Percentiles rank a stretch among this genome's conserved stretches.
These are phyloP conservation scores for Rhizoclosmatium globosum DNA, from an alignment of 192 early-diverging fungal species.

Conservation along the genomic window DNA sequence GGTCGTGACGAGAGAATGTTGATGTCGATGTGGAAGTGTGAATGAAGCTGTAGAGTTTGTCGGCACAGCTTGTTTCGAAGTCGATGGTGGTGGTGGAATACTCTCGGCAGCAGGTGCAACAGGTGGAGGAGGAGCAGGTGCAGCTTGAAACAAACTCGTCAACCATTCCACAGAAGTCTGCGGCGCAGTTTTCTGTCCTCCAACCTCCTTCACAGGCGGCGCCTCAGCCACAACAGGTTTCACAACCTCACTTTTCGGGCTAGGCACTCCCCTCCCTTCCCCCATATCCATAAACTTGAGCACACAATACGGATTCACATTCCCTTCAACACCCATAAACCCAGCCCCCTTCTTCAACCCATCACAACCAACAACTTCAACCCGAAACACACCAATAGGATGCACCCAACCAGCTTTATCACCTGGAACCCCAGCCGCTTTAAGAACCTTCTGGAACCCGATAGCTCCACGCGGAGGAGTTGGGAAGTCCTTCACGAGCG, in stretches of 20 bases:
- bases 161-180: background rate
- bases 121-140: background rate
- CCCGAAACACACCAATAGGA: slow-evolving; percentile 37
- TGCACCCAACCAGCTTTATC: background rate
- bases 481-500: slow-evolving; percentile 31
- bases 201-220: background rate
- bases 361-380: slow-evolving; percentile 24
- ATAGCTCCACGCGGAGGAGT: background rate
- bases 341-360: background rate
- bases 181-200: background rate
- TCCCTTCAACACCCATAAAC: background rate
- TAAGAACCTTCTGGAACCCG: background rate
- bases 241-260: no score
- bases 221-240: background rate
- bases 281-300: slow-evolving; percentile 25
- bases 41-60: background rate
- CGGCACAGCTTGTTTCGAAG: background rate
- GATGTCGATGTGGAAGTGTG: background rate
- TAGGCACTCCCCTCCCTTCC: background rate
- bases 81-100: background rate
- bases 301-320: slow-evolving; percentile 27
- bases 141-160: background rate
- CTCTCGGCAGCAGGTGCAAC: background rate
- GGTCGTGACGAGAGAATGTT: slow-evolving; percentile 2
- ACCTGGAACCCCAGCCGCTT: background rate